These are phyloP conservation scores for Botryotinia calthae DNA, from an alignment of 2,329 filamentous ascomycete species.

Conservation along the genomic window DNA sequence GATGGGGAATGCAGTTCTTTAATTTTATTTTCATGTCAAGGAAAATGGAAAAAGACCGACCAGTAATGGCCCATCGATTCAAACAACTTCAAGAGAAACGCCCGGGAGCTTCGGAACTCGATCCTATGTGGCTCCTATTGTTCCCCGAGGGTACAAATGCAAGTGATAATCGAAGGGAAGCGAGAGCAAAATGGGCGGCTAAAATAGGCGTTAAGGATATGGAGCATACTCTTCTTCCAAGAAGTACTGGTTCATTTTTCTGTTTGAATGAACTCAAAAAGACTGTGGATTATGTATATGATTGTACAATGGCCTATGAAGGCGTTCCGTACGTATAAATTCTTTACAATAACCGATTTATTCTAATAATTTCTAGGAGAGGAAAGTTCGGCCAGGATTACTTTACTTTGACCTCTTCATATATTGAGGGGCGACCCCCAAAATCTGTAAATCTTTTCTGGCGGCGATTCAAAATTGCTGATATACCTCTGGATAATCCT, in stretches of 20 bases:
- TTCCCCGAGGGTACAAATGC: conserved; percentile 88
- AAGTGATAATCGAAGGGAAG: conserved; percentile 65
- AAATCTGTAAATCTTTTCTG: conserved; percentile 98
- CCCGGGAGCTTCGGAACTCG: conserved; percentile 55
- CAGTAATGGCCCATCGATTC: conserved; percentile 71
- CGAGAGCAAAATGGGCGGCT: conserved; percentile 72
- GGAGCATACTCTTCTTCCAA: conserved; percentile 71
- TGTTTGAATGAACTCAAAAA: conserved; percentile 72
- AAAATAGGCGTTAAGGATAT: conserved; percentile 72
- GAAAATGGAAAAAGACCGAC: conserved; percentile 79
- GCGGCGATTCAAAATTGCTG: conserved; percentile 76
- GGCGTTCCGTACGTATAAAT: conserved; percentile 70
- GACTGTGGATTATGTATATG: conserved; percentile 79
- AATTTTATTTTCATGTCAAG: conserved; percentile 91
- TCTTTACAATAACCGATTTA: not conserved
- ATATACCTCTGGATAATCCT: conserved; percentile 75
- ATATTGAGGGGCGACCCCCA: conserved; percentile 82
- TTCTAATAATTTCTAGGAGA: conserved; percentile 42
- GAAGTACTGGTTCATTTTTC: conserved; percentile 78
- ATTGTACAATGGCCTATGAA: conserved; percentile 94
- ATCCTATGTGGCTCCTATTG: conserved; percentile 87
- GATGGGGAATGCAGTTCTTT: conserved; percentile 79
- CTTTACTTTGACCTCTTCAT: conserved; percentile 83
- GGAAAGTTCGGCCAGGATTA: conserved; percentile 86
- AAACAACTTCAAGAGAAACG: conserved; percentile 62